Evolutionary conservation across 768 basidiomycete genomes (phyloP).

Genomic region (Holtermannia corniformis): DNA sequence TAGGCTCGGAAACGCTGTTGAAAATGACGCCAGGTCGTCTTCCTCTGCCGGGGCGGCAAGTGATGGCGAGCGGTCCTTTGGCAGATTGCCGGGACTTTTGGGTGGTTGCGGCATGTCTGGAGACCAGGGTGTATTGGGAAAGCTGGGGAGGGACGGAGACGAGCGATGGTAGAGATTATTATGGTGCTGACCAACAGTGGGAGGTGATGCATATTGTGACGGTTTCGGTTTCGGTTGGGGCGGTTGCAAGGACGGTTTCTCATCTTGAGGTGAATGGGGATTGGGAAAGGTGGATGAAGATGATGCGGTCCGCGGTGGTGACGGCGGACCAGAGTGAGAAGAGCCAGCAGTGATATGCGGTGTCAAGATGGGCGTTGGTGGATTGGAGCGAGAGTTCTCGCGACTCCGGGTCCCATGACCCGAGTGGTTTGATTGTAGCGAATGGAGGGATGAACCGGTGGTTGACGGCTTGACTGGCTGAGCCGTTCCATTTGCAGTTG

Average conservation of each 20-base stretch:
- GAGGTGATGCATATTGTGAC: neutral
- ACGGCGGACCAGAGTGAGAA: neutral
- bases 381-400: neutral
- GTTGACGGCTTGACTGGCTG: neutral
- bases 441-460: neutral
- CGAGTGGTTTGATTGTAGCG: neutral
- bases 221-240: neutral
- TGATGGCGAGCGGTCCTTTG: neutral
- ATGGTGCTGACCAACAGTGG: neutral
- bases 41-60: no score
- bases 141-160: neutral
- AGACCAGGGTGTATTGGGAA: neutral
- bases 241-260: neutral
- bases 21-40: conserved; percentile 30
- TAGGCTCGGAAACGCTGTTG: conserved; percentile 34
- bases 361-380: neutral
- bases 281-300: neutral
- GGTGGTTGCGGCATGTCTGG: no score
- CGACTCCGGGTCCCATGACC: neutral
- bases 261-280: neutral
- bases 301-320: neutral
- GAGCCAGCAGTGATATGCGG: neutral
- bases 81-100: neutral
- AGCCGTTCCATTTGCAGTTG: no score
- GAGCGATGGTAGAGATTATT: neutral